Evolutionary conservation across 169 alveolate species (phyloP).

Genomic region (Cryptosporidium bovis): DNA sequence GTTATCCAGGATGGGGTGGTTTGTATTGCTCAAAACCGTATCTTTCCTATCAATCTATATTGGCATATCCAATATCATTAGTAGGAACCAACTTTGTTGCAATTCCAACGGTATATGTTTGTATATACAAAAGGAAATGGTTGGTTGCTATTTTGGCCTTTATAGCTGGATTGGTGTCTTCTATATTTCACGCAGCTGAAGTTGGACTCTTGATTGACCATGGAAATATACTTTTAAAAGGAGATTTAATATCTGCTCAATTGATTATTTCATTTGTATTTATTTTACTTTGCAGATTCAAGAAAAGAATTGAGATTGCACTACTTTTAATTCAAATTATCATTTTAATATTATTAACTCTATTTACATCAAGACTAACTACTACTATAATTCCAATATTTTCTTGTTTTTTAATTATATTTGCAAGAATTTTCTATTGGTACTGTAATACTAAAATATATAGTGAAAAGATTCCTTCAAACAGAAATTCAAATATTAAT

Average conservation of each 20-base stretch:
- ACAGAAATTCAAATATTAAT: neutral
- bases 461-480: constrained; percentile 22
- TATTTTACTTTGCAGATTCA: constrained; percentile 57
- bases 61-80: constrained; percentile 63
- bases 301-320: constrained; percentile 34
- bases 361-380: constrained; percentile 45
- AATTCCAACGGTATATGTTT: constrained; percentile 58
- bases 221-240: constrained; percentile 36
- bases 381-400: constrained; percentile 63
- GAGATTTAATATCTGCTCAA: constrained; percentile 66
- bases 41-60: constrained; percentile 35
- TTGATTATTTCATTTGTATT: constrained; percentile 55
- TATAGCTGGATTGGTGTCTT: constrained; percentile 66
- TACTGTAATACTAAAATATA: constrained; percentile 20
- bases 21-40: constrained; percentile 59
- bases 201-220: constrained; percentile 55
- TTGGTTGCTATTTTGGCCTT: constrained; percentile 55
- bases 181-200: constrained; percentile 70
- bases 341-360: constrained; percentile 6
- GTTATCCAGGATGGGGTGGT: constrained; percentile 76
- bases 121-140: constrained; percentile 46
- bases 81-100: constrained; percentile 73
- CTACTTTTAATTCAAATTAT: constrained; percentile 7
- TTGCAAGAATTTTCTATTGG: constrained; percentile 51
- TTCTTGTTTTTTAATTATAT: constrained; percentile 17